These are phyloP conservation scores for Bolboschoenoplectus hybrid DNA, from an alignment of 202 grass and related monocot species.

Conservation along the genomic window DNA sequence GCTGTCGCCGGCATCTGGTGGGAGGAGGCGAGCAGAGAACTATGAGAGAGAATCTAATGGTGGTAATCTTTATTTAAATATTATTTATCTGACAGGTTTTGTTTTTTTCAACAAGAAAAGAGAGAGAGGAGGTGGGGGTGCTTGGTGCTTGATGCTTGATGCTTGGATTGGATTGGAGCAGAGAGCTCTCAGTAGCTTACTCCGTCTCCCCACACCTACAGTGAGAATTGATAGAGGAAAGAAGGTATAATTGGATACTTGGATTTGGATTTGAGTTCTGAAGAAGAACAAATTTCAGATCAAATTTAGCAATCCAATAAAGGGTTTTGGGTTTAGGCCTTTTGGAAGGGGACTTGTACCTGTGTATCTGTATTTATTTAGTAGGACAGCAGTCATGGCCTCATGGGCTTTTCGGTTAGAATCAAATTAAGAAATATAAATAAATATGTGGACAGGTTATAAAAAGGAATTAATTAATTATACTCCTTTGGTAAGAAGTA, in stretches of 20 bases:
- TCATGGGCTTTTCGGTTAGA: background rate
- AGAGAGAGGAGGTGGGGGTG: background rate
- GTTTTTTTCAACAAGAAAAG: background rate
- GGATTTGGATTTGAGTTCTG: background rate
- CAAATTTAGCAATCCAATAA: conserved; percentile 21
- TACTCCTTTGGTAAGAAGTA: background rate
- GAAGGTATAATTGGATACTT: background rate
- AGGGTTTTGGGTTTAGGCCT: background rate
- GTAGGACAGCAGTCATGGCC: background rate
- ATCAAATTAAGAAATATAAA: background rate
- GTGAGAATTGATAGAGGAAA: background rate
- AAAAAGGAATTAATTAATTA: background rate
- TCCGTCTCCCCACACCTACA: background rate
- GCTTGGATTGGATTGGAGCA: background rate
- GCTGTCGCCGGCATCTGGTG: conserved; percentile 51
- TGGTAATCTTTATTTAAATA: background rate
- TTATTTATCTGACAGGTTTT: background rate
- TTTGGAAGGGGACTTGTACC: background rate
- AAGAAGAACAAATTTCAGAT: background rate
- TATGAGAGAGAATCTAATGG: background rate
- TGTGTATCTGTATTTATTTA: background rate
- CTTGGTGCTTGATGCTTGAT: background rate
- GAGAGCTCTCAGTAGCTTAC: background rate
- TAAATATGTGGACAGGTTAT: background rate
- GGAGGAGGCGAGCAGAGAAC: background rate